These are phyloP conservation scores for Pseudocercospora eumusae DNA, from an alignment of 2,329 filamentous ascomycete genomes.

Conservation along the genomic window DNA sequence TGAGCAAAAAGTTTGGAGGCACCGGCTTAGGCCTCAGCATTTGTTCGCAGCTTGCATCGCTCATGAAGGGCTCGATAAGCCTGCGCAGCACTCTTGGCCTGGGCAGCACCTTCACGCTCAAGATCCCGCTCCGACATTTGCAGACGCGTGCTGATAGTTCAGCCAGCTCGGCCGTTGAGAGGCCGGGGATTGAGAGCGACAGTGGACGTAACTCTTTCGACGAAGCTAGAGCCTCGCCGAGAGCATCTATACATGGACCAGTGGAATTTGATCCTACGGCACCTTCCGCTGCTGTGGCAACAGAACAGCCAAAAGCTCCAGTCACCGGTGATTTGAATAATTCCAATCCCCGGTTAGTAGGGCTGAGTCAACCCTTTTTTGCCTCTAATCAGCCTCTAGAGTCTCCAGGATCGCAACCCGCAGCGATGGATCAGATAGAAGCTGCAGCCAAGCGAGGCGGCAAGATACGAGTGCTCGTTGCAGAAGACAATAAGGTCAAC, in stretches of 20 bases:
- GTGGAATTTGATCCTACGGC: constrained; percentile 23
- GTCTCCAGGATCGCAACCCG: constrained; percentile 62
- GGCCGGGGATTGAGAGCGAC: constrained; percentile 15
- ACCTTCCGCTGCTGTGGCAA: constrained; percentile 24
- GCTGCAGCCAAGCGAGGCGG: constrained; percentile 59
- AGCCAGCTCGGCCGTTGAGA: constrained; percentile 41
- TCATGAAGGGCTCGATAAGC: constrained; percentile 78
- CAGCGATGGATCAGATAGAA: constrained; percentile 65
- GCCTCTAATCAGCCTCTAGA: constrained; percentile 51
- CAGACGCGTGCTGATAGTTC: constrained; percentile 64
- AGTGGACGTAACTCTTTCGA: constrained; percentile 26
- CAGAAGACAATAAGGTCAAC: constrained; percentile 72
- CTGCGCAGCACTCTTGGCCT: constrained; percentile 70
- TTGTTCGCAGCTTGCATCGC: constrained; percentile 76
- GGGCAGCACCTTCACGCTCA: constrained; percentile 80
- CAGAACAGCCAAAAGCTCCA: constrained; percentile 28
- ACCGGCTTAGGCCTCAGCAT: constrained; percentile 88
- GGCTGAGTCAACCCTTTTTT: constrained; percentile 82
- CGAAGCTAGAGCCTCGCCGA: constrained; percentile 12
- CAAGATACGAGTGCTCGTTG: constrained; percentile 79
- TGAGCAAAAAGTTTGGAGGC: constrained; percentile 87
- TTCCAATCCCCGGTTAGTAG: constrained; percentile 74
- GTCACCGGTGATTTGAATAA: constrained; percentile 50
- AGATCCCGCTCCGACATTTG: constrained; percentile 76
- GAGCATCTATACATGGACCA: constrained; percentile 20